Percentiles rank a stretch among this genome's conserved stretches.
Evolutionary conservation across 805 yeast genomes (phyloP).

Genomic region (Kuraishia ogatae): DNA sequence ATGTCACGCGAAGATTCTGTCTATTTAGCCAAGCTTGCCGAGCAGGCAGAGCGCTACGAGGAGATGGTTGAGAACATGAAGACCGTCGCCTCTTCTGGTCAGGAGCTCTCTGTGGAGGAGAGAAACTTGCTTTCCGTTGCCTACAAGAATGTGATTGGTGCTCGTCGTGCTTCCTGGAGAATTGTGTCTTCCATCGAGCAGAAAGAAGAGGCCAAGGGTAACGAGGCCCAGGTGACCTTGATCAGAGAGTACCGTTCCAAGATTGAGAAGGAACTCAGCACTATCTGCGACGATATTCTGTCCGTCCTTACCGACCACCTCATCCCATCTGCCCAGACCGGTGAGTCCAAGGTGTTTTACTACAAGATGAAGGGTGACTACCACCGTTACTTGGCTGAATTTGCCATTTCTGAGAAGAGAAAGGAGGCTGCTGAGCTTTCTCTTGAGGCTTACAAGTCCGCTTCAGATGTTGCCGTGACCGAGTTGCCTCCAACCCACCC

Average conservation of each 20-base stretch:
- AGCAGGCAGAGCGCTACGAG: constrained; percentile 99
- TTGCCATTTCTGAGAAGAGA: constrained; percentile 85
- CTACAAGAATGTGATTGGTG: constrained; percentile 96
- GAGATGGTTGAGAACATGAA: constrained; percentile 99
- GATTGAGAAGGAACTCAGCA: constrained; percentile 86
- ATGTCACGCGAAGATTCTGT: constrained; percentile 98
- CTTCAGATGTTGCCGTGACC: constrained; percentile 94
- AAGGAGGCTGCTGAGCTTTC: constrained; percentile 89
- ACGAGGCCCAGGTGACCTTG: constrained; percentile 79
- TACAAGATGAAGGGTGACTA: constrained; percentile 99
- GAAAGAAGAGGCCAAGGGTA: constrained; percentile 95
- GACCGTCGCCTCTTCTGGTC: constrained; percentile 92
- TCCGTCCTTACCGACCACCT: constrained; percentile 81
- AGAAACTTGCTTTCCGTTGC: constrained; percentile 96
- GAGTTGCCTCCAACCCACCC: constrained; percentile 99
- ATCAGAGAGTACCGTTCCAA: constrained; percentile 92
- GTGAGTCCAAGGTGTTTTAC: constrained; percentile 97
- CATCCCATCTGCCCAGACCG: constrained; percentile 90
- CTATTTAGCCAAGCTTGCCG: constrained; percentile 96
- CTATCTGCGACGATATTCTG: constrained; percentile 90
- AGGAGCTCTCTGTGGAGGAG: constrained; percentile 94
- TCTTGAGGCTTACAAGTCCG: constrained; percentile 89
- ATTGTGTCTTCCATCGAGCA: constrained; percentile 97
- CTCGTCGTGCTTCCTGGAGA: constrained; percentile 99
- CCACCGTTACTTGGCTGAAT: constrained; percentile 98